phyloP scores from a whole-genome alignment of 345 rosid genomes.

The Gossypium ekmanianum region DNA sequence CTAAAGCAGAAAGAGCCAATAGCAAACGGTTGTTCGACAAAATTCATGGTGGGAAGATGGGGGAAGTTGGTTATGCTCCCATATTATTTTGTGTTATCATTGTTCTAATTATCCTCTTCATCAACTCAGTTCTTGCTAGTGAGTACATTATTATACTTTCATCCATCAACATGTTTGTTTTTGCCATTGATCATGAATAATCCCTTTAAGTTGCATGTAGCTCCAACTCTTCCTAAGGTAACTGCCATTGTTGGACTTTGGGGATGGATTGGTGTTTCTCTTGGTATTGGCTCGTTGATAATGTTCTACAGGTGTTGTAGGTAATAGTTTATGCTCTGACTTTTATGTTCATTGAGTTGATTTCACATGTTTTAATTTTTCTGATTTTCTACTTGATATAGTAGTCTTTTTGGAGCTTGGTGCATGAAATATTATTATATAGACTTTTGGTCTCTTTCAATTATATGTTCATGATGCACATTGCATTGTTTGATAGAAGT shows the following conservation, averaged over 20 bases:
- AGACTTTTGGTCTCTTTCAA: not conserved
- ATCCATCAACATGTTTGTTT: slow-evolving; percentile 2
- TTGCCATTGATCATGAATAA: slow-evolving; percentile 19
- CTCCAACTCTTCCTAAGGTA: slow-evolving; percentile 71
- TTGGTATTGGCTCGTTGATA: slow-evolving; percentile 53
- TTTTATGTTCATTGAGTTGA: slow-evolving; percentile 11
- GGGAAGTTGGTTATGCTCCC: slow-evolving; percentile 69
- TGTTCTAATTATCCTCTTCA: slow-evolving; percentile 50
- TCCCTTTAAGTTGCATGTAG: slow-evolving; percentile 37
- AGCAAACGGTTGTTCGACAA: slow-evolving; percentile 31
- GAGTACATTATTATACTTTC: slow-evolving; percentile 19
- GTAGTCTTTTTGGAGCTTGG: not conserved
- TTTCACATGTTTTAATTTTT: slow-evolving; percentile 1
- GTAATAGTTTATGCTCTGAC: slow-evolving; percentile 39
- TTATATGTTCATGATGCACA: not conserved
- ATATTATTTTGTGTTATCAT: slow-evolving; percentile 51
- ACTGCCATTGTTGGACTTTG: slow-evolving; percentile 85
- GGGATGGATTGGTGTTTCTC: slow-evolving; percentile 71
- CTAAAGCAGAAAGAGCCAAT: slow-evolving; percentile 1
- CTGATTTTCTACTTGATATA: not conserved
- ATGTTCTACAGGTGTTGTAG: slow-evolving; percentile 71
- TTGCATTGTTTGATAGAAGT: not conserved
- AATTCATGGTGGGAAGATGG: slow-evolving; percentile 47
- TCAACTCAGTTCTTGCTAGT: slow-evolving; percentile 73
- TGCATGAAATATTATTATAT: not conserved